Conservation (phyloP, 75 land plant genomes). For the Pinus tabuliformis region DNA sequence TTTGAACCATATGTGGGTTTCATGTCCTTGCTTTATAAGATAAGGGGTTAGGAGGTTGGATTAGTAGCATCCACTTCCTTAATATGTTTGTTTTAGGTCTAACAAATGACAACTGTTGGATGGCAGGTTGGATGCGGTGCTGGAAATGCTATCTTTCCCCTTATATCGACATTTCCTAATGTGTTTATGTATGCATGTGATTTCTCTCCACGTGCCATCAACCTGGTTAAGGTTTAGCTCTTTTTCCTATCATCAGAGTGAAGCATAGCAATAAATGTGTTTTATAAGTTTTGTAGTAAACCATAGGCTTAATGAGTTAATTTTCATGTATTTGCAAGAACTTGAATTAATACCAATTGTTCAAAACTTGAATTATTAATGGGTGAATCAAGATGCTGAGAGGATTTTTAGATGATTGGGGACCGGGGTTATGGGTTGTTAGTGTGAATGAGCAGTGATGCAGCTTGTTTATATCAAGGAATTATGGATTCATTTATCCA, state of each 20-base stretch:
- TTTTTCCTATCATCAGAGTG: conserved; percentile 1
- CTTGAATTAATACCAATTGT: neutral
- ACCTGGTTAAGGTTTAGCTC: conserved; percentile 78
- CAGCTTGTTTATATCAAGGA: neutral
- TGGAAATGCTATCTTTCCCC: conserved; percentile 89
- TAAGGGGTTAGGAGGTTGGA: neutral
- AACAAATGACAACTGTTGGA: neutral
- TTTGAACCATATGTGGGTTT: neutral
- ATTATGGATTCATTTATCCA: neutral
- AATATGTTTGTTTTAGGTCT: neutral
- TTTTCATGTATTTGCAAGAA: neutral
- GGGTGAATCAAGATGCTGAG: neutral
- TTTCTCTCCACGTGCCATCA: conserved; percentile 88
- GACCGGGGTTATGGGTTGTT: neutral
- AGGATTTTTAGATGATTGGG: neutral
- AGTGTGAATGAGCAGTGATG: neutral
- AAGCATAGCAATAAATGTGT: conserved; percentile 3
- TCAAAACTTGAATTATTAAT: neutral
- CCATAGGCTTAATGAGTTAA: neutral
- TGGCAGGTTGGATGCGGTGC: conserved; percentile 96
- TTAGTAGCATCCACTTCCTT: neutral
- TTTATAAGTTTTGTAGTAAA: neutral
- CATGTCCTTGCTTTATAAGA: neutral
- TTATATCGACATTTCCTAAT: conserved; percentile 69
- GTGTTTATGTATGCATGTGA: conserved; percentile 94